A percentile compares a stretch with the other conserved stretches of the same genome.
phyloP scores from a whole-genome alignment of 352 stramenopile species.

The Pythium dissotocum region DNA sequence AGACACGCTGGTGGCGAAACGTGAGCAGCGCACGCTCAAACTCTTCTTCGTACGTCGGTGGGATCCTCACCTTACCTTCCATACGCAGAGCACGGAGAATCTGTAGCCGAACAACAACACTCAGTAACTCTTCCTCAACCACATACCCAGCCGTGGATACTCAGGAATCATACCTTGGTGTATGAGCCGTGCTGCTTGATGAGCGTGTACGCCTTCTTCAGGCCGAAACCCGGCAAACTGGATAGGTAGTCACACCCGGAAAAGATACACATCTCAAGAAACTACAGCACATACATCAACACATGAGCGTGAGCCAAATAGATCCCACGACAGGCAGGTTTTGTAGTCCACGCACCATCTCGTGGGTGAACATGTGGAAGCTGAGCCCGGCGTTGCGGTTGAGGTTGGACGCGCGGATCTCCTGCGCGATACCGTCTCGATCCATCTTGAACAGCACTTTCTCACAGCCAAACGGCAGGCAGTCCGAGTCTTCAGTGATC shows the following conservation, averaged over 20 bases:
- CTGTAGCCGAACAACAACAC: slow-evolving; percentile 27
- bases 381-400: slow-evolving; percentile 81
- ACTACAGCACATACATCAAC: slow-evolving; percentile 36
- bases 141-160: background rate
- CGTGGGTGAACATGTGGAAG: slow-evolving; percentile 77
- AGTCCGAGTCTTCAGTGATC: slow-evolving; percentile 97
- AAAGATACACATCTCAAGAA: slow-evolving; percentile 91
- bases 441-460: slow-evolving; percentile 93
- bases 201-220: slow-evolving; percentile 77
- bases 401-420: slow-evolving; percentile 86
- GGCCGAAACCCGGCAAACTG: slow-evolving; percentile 77
- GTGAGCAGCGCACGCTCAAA: slow-evolving; percentile 79
- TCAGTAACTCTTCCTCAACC: background rate
- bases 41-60: slow-evolving; percentile 42
- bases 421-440: slow-evolving; percentile 35
- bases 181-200: slow-evolving; percentile 76
- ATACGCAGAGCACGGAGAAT: slow-evolving; percentile 42
- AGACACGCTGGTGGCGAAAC: slow-evolving; percentile 88
- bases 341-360: slow-evolving; percentile 57
- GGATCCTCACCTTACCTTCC: slow-evolving; percentile 34
- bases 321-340: background rate
- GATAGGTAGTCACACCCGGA: slow-evolving; percentile 90
- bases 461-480: slow-evolving; percentile 92
- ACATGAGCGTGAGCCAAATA: background rate
- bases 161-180: slow-evolving; percentile 42